phyloP scores from a whole-genome alignment of 306 rosid genomes.

The Benincasa hispida region DNA sequence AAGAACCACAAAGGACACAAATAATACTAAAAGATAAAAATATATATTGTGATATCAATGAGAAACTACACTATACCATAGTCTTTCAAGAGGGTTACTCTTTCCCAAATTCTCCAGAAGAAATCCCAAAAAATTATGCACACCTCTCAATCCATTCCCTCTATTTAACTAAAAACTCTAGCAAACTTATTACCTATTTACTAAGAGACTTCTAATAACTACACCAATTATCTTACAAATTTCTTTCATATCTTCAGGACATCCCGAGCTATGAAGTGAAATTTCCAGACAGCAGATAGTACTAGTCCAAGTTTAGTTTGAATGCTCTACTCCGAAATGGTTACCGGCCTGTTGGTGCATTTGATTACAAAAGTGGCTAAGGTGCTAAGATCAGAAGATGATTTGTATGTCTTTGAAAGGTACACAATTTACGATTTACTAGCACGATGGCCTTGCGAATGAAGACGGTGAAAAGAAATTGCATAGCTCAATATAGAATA shows the following conservation, averaged over 20 bases:
- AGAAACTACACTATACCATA: too few relatives aligned
- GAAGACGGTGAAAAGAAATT: not conserved
- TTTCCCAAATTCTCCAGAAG: too few relatives aligned
- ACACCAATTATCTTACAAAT: too few relatives aligned
- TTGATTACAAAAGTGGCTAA: not conserved
- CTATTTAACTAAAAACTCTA: too few relatives aligned
- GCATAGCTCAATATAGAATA: not conserved
- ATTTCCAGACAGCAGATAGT: conserved; percentile 2
- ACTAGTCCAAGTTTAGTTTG: not conserved
- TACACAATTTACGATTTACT: not conserved
- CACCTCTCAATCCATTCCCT: too few relatives aligned
- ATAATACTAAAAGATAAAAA: too few relatives aligned
- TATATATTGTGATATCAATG: too few relatives aligned
- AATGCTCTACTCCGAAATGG: not conserved
- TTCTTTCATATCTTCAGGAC: conserved; percentile 4
- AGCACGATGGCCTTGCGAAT: not conserved
- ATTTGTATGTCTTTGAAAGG: not conserved
- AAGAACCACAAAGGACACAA: too few relatives aligned
- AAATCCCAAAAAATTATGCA: too few relatives aligned
- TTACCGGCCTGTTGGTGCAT: not conserved
- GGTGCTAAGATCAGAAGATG: not conserved
- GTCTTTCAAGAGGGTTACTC: too few relatives aligned
- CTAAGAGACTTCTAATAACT: too few relatives aligned
- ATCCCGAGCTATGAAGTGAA: conserved; percentile 1
- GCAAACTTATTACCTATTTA: too few relatives aligned